Base-by-base conservation (phyloP, 352 stramenopile genomes). In the Globisporangium sylvaticum region DNA sequence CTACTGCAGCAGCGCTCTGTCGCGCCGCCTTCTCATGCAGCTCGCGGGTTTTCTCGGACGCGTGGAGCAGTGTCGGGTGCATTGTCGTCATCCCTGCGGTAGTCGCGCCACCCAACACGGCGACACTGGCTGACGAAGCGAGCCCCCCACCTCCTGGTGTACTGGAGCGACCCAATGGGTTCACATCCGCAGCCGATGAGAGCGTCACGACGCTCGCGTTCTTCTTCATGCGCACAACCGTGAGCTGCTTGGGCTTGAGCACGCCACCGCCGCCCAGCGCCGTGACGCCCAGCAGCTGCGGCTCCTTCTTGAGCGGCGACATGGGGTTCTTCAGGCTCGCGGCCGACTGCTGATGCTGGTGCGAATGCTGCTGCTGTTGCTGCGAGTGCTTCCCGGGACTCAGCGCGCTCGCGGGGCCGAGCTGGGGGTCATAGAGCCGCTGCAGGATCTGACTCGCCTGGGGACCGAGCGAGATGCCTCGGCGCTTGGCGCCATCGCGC, bases 391-490 rank as follows among this genome's bases (percentile, higher is more conserved):
- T 68, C 25, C 44, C 25, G 3, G 44, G 46, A 29, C 32, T 69
- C 39, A 64, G 14, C 8, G 37, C 58, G 6, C 34, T 52, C 2
- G 54, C 69, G 31, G 81, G 76, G 0, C 79, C 83, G 29, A 89
- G 69, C 31, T 88, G 79, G 4, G 83, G 83, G 52, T 89, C 83
- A 31, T 91, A 91, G 1, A 91, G 66, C 15, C 83, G 78, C 68
- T 91, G 83, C 37, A 89, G 69, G 63, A 91, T 91, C 42, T 89
- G 70, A 34, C 59, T 88, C 24, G 79, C 68, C 62, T 89, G 79
- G 9, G 81, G 79, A 1, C 79, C 83, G 42, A 88, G 69, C 25
- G 79, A 78, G 12, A 71, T 62, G 20, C 78, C 75, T 62, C 78
- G 75, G 2, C 81, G 81, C 57, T 83, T 84, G 42, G 83, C 83